These are phyloP conservation scores for Aspergillus pseudotamarii DNA, from an alignment of 2,329 filamentous ascomycete species.

Conservation along the genomic window DNA sequence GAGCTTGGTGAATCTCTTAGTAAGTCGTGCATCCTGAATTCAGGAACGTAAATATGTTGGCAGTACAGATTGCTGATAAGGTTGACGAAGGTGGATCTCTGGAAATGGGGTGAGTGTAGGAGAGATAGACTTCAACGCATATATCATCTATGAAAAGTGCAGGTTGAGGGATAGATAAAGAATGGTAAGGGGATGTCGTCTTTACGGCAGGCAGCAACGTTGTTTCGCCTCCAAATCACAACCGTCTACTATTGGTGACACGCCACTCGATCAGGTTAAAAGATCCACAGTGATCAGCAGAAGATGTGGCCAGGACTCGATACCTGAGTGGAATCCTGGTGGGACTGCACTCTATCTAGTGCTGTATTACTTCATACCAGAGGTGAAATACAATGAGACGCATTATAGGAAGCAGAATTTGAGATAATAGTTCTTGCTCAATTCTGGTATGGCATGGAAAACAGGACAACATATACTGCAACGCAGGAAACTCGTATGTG, in stretches of 20 bases:
- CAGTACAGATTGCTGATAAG: neutral
- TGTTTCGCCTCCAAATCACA: neutral
- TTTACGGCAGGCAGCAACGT: neutral
- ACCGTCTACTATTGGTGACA: neutral
- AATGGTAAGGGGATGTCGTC: neutral
- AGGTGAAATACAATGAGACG: neutral
- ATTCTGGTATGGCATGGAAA: neutral
- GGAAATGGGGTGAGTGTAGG: neutral
- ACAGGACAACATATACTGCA: neutral
- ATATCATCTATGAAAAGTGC: neutral
- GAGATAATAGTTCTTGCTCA: neutral
- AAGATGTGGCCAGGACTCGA: neutral
- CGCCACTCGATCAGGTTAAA: neutral
- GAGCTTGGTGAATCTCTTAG: conserved; percentile 1
- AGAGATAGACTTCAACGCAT: neutral
- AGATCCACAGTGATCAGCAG: neutral
- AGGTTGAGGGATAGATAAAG: neutral
- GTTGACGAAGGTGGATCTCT: neutral
- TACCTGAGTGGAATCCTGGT: neutral
- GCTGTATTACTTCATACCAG: neutral
- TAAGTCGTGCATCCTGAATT: conserved; percentile 4
- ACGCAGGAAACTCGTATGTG: neutral
- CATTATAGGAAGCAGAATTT: neutral
- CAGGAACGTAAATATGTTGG: neutral
- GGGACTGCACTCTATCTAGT: neutral